Conservation (phyloP, 73 alveolate species). For the Blepharisma japonicum region DNA sequence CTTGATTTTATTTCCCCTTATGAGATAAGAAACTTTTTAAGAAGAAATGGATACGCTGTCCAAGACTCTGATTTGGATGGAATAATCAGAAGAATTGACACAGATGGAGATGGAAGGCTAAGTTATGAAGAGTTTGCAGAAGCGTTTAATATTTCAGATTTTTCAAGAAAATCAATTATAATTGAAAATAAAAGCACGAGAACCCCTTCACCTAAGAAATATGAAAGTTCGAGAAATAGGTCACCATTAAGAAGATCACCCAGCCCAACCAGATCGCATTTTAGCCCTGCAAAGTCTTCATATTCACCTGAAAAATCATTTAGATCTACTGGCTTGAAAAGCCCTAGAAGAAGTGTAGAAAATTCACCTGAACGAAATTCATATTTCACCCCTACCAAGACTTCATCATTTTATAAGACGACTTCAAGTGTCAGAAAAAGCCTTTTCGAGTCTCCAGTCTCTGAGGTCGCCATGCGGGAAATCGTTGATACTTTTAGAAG, state of each 20-base stretch:
- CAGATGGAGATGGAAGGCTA: conserved; percentile 48
- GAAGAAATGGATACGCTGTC: conserved; percentile 18
- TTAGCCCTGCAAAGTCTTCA: no score
- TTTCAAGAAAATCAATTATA: neutral
- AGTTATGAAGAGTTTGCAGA: conserved; percentile 44
- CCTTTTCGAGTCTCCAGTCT: neutral
- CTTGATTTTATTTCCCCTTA: conserved; percentile 32
- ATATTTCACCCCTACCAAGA: no score
- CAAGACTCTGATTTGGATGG: conserved; percentile 46
- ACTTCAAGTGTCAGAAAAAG: no score
- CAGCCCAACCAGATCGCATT: no score
- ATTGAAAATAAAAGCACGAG: no score
- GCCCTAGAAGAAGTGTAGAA: no score
- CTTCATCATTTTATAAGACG: no score
- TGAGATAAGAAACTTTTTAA: conserved; percentile 28
- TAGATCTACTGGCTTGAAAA: no score
- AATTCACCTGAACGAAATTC: no score
- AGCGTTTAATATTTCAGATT: neutral
- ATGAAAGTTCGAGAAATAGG: neutral
- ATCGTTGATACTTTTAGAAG: neutral
- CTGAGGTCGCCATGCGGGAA: conserved; percentile 13
- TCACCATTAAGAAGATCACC: neutral
- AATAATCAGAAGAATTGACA: conserved; percentile 51
- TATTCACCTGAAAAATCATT: no score
- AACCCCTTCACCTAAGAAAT: no score